Percentiles rank a stretch among this genome's conserved stretches.
These are phyloP conservation scores for Fusarium nanum DNA, from an alignment of 2,329 filamentous ascomycete genomes.

Conservation along the genomic window DNA sequence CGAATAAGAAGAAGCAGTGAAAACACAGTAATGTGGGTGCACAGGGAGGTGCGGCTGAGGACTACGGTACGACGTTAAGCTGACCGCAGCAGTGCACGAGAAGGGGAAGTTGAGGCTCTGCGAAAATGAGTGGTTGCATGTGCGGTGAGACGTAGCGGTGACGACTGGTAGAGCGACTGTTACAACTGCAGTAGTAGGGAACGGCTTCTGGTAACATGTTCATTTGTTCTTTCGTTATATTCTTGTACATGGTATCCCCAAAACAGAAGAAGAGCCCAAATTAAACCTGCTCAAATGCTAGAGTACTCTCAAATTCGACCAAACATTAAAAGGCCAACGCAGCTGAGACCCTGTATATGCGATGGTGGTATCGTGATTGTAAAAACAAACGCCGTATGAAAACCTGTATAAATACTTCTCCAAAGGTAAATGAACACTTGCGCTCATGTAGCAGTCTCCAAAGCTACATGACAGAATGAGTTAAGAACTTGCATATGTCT, in stretches of 20 bases:
- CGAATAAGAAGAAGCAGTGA: not conserved
- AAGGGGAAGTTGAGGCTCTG: constrained; percentile 16
- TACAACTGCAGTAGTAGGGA: not conserved
- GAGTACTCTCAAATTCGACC: not conserved
- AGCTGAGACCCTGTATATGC: not conserved
- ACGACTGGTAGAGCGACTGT: not conserved
- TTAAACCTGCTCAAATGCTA: not conserved
- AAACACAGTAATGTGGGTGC: not conserved
- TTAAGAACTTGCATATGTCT: not conserved
- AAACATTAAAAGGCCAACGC: constrained; percentile 4
- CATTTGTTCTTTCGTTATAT: not conserved
- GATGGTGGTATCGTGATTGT: constrained; percentile 24
- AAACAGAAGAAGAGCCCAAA: not conserved
- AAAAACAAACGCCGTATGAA: not conserved
- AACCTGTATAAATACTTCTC: not conserved
- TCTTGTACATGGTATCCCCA: not conserved
- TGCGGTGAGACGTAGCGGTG: not conserved
- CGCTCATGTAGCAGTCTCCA: not conserved
- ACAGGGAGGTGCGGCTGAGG: not conserved
- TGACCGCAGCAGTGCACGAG: not conserved
- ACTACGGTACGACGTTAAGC: not conserved
- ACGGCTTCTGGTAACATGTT: not conserved
- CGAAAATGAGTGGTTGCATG: not conserved
- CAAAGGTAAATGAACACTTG: not conserved
- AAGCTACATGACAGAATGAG: not conserved